Evolutionary conservation across 2,329 filamentous ascomycete species (phyloP).

Genomic region (Penicillium sp.): DNA sequence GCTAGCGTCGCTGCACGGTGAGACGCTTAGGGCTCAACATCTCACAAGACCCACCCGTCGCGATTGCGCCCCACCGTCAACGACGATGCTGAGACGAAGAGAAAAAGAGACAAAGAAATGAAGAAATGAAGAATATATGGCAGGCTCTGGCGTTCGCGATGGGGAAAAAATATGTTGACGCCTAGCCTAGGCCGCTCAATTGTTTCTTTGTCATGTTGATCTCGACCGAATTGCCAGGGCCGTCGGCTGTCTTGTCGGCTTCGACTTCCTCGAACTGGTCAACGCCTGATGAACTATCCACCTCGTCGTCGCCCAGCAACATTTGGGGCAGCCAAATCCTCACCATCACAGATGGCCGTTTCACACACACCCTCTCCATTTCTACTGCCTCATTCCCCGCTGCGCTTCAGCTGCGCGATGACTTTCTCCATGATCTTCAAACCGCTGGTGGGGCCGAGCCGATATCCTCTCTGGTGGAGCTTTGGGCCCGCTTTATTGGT

Average conservation of each 20-base stretch:
- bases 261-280: neutral
- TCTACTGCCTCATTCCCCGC: conserved; percentile 7
- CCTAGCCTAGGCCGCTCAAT: conserved; percentile 1
- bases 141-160: neutral
- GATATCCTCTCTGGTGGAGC: conserved; percentile 7
- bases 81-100: neutral
- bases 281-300: neutral
- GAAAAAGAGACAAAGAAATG: neutral
- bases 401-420: conserved; percentile 9
- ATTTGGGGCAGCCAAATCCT: conserved; percentile 3
- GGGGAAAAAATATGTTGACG: neutral
- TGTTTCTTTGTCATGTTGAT: conserved; percentile 1
- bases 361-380: conserved; percentile 8
- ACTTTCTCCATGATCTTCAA: conserved; percentile 10
- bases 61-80: neutral
- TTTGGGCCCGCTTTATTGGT: conserved; percentile 11
- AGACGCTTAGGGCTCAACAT: neutral
- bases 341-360: conserved; percentile 6
- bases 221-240: neutral
- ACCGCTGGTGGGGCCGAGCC: conserved; percentile 2
- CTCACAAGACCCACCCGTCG: neutral
- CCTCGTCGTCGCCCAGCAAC: neutral
- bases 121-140: neutral
- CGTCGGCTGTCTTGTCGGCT: neutral
- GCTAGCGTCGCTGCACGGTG: conserved; percentile 3